Conservation (phyloP, 2,329 filamentous ascomycete species). For the Fusarium continuum region DNA sequence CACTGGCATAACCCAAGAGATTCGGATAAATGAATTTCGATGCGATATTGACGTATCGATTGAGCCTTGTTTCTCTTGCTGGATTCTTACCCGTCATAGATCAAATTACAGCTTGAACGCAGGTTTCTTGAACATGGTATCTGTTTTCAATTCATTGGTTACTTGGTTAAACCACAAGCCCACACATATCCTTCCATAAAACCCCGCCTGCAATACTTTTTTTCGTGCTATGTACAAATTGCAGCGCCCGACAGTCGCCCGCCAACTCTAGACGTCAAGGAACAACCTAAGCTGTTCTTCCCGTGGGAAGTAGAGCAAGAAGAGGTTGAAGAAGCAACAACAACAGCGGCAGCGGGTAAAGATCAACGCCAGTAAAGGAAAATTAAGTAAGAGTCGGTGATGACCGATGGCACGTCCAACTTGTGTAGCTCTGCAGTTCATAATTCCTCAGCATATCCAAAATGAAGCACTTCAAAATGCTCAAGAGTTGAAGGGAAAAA, state of each 20-base stretch:
- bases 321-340: constrained; percentile 3
- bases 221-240: constrained; percentile 37
- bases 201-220: constrained; percentile 26
- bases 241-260: constrained; percentile 28
- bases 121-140: constrained; percentile 25
- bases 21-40: constrained; percentile 12
- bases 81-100: constrained; percentile 22
- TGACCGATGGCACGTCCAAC: constrained; percentile 34
- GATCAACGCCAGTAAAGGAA: constrained; percentile 32
- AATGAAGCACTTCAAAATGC: neutral
- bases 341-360: neutral
- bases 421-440: constrained; percentile 20
- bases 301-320: constrained; percentile 16
- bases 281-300: constrained; percentile 14
- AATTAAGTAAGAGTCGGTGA: constrained; percentile 37
- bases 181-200: constrained; percentile 15
- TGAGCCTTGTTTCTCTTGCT: constrained; percentile 9
- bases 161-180: constrained; percentile 9
- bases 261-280: constrained; percentile 38
- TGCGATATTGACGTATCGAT: constrained; percentile 12
- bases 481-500: neutral
- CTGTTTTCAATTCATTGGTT: constrained; percentile 30
- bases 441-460: neutral
- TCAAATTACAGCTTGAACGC: neutral
- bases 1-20: constrained; percentile 7